Base-by-base conservation (phyloP, 768 basidiomycete species). In the Kwoniella pini region DNA sequence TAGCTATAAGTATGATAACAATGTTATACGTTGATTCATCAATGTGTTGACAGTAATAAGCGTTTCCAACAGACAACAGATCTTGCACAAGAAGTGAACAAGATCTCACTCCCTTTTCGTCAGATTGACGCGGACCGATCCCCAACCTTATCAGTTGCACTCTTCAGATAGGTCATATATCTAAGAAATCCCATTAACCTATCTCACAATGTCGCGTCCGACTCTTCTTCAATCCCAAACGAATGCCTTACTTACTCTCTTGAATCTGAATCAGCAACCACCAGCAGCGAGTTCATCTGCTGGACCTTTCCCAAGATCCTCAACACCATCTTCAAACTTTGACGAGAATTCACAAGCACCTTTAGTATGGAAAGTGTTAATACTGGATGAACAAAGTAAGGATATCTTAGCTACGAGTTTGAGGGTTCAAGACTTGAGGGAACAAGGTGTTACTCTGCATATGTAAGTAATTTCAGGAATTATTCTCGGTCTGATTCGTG, bases 381-480 rank as follows among this genome's bases (percentile, higher is more conserved):
- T 99, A 1, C 82, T 99, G 55, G 96, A 99, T 78, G 91, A 96
- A 72, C 85, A 88, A 69, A 95, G 92, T 22, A 96, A 98, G 78
- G 96, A 98, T 77, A 87, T 98, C 21, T 83, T 99, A 36, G 96
- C 96, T 15, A 98, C 95, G 0, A 89, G 92, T 19, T 80, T 99
- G 65, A 86, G 94, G 54, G 96, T 99, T 6, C 94, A 97, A 79
- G 96, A 98, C 80, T 82, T 99, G 63, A 85, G 96, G 57, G 95
- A 98, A 72, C 90, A 91, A 49, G 96, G 96, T 30, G 93, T 99
- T 40, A 99, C 96, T 9, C 83, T 99, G 60, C 96, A 99, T 81
- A 92, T 98, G 94, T 97, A 82, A 70, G 91, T 81, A 17, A 9
- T 40, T n/a, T n/a, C n/a, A 26, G 15, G 7, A 54, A 17, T 15